A percentile compares a stretch with the other conserved stretches of the same genome.
phyloP scores from a whole-genome alignment of 2,329 filamentous ascomycete genomes.

The Thielaviopsis populi region DNA sequence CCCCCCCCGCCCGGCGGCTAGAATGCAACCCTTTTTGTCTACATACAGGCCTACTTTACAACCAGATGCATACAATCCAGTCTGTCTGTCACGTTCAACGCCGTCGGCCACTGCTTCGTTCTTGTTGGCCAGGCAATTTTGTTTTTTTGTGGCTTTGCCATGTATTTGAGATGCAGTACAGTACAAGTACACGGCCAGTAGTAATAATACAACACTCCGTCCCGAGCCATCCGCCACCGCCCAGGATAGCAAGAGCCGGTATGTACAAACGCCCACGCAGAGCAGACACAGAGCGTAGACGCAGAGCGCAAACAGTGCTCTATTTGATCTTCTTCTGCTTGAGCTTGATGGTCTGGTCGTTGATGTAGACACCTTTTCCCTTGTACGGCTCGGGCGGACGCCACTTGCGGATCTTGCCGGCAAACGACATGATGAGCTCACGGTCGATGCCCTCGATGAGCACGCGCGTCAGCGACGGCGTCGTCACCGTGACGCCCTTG shows the following conservation, averaged over 20 bases:
- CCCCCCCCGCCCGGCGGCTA: neutral
- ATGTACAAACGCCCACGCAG: neutral
- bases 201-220: slow-evolving; percentile 19
- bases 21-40: slow-evolving; percentile 1
- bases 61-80: too few species aligned
- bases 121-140: neutral
- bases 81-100: too few species aligned
- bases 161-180: slow-evolving; percentile 10
- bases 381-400: slow-evolving; percentile 93
- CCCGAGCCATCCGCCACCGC: neutral
- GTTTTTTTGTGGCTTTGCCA: neutral
- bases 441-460: slow-evolving; percentile 78
- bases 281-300: neutral
- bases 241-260: neutral
- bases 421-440: slow-evolving; percentile 78
- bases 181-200: slow-evolving; percentile 22
- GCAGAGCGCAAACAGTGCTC: slow-evolving; percentile 20
- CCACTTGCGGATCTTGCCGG: slow-evolving; percentile 77
- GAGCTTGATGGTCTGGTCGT: slow-evolving; percentile 92
- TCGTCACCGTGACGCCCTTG: slow-evolving; percentile 66
- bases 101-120: neutral
- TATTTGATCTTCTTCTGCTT: slow-evolving; percentile 97
- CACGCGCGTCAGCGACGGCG: slow-evolving; percentile 80
- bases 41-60: neutral
- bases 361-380: slow-evolving; percentile 97